Conservation (phyloP, 1,139 yeast genomes). For the Saccharomyces pastorianus region DNA sequence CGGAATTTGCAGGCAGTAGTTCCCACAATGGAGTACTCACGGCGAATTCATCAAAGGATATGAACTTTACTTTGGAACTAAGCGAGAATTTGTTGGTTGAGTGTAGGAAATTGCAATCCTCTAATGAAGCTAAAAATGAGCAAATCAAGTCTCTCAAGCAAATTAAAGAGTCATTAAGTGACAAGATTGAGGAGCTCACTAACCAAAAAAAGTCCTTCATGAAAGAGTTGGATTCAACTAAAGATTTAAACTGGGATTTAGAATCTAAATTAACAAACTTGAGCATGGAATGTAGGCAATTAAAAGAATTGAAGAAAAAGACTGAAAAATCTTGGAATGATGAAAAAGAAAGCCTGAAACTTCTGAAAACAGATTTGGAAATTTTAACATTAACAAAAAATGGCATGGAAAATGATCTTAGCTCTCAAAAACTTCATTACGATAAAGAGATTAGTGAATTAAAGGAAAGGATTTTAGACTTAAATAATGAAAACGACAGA, state of each 20-base stretch:
- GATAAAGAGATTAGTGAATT: conserved; percentile 41
- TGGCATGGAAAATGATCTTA: conserved; percentile 36
- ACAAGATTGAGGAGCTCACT: not conserved
- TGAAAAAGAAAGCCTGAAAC: conserved; percentile 27
- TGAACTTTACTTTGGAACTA: conserved; percentile 73
- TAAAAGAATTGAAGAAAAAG: conserved; percentile 31
- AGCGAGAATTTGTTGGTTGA: conserved; percentile 73
- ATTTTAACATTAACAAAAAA: conserved; percentile 38
- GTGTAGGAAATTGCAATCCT: conserved; percentile 70
- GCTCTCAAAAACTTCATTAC: conserved; percentile 33
- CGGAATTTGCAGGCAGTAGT: conserved; percentile 25
- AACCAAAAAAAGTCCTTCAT: not conserved
- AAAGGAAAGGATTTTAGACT: conserved; percentile 43
- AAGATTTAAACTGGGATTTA: conserved; percentile 4
- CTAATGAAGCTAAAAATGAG: conserved; percentile 46
- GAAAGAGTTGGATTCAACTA: conserved; percentile 1
- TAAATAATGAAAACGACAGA: conserved; percentile 54
- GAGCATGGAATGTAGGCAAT: conserved; percentile 10
- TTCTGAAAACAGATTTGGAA: conserved; percentile 42
- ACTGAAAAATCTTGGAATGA: conserved; percentile 23
- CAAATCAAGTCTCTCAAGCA: conserved; percentile 39
- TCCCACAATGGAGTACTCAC: conserved; percentile 18
- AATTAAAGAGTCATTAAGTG: conserved; percentile 32
- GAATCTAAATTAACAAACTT: conserved; percentile 3
- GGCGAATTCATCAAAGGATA: conserved; percentile 35